A percentile compares a stretch with the other conserved stretches of the same genome.
Conservation (phyloP, 768 basidiomycete species). For the Suillus subluteus region DNA sequence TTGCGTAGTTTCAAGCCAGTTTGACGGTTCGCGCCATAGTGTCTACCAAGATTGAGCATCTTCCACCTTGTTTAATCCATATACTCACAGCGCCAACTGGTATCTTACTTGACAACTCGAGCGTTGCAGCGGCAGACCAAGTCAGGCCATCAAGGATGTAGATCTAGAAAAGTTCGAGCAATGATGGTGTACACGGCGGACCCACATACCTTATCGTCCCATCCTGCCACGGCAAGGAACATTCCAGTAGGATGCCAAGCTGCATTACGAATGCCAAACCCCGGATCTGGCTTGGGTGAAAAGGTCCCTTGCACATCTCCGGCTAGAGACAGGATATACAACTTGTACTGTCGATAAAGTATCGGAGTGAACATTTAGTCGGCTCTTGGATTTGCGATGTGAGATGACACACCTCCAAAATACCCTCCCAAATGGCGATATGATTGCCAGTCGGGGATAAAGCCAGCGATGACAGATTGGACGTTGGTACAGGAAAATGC, state of each 20-base stretch:
- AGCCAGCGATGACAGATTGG: constrained; percentile 68
- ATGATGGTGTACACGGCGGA: neutral
- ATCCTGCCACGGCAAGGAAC: constrained; percentile 83
- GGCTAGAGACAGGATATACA: constrained; percentile 68
- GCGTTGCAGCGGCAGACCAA: constrained; percentile 68
- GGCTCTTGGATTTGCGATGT: neutral
- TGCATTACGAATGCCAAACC: constrained; percentile 77
- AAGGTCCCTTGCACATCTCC: constrained; percentile 70
- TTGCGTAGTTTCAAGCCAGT: constrained; percentile 84
- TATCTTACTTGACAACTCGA: constrained; percentile 65
- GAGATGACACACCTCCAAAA: constrained; percentile 63
- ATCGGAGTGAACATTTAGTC: constrained; percentile 11
- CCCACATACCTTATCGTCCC: constrained; percentile 78
- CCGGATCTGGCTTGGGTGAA: constrained; percentile 74
- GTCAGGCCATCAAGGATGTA: constrained; percentile 75
- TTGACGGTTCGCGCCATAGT: constrained; percentile 84
- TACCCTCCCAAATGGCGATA: constrained; percentile 83
- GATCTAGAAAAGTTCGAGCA: constrained; percentile 49
- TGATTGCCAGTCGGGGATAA: constrained; percentile 79
- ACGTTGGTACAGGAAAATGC: constrained; percentile 86
- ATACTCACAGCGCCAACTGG: constrained; percentile 57
- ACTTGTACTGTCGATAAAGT: constrained; percentile 61
- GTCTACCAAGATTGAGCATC: constrained; percentile 45
- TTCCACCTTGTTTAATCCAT: neutral
- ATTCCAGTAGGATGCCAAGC: constrained; percentile 87